Conservation (phyloP, 192 early-diverging fungal species). For the Backusella mclennaniae region DNA sequence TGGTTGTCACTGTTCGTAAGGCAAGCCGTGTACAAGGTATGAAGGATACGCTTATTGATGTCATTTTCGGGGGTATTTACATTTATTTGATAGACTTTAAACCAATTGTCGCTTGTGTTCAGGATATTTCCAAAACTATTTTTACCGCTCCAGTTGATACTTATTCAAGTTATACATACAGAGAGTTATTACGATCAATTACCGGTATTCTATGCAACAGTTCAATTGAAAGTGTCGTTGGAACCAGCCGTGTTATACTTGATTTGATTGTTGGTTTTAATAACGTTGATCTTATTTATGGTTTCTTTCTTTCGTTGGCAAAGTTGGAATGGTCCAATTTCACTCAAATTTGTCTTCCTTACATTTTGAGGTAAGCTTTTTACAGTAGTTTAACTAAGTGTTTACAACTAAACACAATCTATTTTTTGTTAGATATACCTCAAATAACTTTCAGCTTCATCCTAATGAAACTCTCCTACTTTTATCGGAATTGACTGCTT, state of each 20-base stretch:
- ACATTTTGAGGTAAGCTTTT: slow-evolving; percentile 49
- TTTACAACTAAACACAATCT: background rate
- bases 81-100: slow-evolving; percentile 39
- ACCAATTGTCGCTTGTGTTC: slow-evolving; percentile 37
- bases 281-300: slow-evolving; percentile 57
- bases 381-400: background rate
- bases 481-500: slow-evolving; percentile 43
- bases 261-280: slow-evolving; percentile 34
- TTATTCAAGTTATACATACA: slow-evolving; percentile 24
- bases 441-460: slow-evolving; percentile 35
- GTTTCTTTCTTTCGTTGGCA: slow-evolving; percentile 66
- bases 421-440: slow-evolving; percentile 36
- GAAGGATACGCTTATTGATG: no score
- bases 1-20: slow-evolving; percentile 53
- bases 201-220: slow-evolving; percentile 32
- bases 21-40: slow-evolving; percentile 51
- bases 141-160: slow-evolving; percentile 24
- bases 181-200: slow-evolving; percentile 25
- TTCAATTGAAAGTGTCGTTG: slow-evolving; percentile 31
- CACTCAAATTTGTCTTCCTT: slow-evolving; percentile 71
- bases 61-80: no score
- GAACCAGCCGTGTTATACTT: slow-evolving; percentile 28
- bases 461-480: slow-evolving; percentile 46
- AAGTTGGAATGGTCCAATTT: slow-evolving; percentile 68
- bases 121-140: slow-evolving; percentile 37